Conservation (phyloP, 2,329 filamentous ascomycete species). For the Pseudopithomyces chartarum region DNA sequence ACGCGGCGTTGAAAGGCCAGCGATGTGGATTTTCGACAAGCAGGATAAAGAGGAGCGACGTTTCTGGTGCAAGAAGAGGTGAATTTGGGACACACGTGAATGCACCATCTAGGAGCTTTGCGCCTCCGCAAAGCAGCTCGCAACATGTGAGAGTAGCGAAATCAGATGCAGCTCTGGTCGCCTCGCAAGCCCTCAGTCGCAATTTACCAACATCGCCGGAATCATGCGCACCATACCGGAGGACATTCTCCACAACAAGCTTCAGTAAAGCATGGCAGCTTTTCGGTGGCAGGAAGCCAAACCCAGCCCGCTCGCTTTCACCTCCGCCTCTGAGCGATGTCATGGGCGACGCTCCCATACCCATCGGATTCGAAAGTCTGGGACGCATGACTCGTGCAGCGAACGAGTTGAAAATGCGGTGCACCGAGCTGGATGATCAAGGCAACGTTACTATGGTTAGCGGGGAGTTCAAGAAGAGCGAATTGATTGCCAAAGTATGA, state of each 20-base stretch:
- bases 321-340: slow-evolving; percentile 56
- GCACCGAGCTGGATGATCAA: slow-evolving; percentile 92
- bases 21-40: slow-evolving; percentile 19
- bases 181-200: neutral
- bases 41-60: slow-evolving; percentile 1
- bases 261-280: slow-evolving; percentile 28
- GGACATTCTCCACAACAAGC: slow-evolving; percentile 12
- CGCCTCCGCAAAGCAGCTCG: slow-evolving; percentile 9
- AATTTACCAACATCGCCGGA: neutral
- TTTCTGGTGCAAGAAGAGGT: slow-evolving; percentile 7
- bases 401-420: slow-evolving; percentile 83
- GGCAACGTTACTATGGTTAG: slow-evolving; percentile 92
- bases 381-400: slow-evolving; percentile 78
- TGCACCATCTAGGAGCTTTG: slow-evolving; percentile 7
- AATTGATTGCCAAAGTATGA: slow-evolving; percentile 87
- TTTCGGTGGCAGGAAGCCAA: slow-evolving; percentile 35
- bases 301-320: slow-evolving; percentile 58
- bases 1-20: slow-evolving; percentile 26
- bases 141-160: neutral
- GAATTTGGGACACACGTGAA: neutral
- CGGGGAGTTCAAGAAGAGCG: slow-evolving; percentile 96
- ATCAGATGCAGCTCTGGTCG: neutral
- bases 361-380: slow-evolving; percentile 52
- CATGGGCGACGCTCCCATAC: slow-evolving; percentile 58
- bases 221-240: neutral